Evolutionary conservation across 2,329 filamentous ascomycete genomes (phyloP).

Genomic region (Botrytis squamosa): DNA sequence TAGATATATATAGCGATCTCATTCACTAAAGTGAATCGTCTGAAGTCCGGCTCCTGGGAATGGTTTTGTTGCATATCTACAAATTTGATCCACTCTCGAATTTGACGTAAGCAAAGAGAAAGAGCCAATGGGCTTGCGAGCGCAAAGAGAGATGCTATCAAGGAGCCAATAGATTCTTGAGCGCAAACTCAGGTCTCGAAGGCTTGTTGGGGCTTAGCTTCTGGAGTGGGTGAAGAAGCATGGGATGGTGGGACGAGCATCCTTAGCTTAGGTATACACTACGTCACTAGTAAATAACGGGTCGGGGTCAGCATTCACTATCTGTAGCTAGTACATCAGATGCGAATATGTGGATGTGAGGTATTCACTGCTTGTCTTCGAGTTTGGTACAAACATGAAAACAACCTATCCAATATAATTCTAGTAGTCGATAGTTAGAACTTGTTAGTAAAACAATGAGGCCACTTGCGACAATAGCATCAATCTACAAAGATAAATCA

Average conservation of each 20-base stretch:
- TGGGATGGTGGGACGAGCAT: background rate
- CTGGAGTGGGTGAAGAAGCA: too few relatives aligned
- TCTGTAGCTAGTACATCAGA: background rate
- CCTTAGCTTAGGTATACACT: background rate
- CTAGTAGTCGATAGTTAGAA: background rate
- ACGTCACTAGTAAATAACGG: background rate
- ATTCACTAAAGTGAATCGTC: background rate
- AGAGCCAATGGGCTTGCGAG: background rate
- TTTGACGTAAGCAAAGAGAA: background rate
- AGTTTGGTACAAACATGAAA: background rate
- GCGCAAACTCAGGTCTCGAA: background rate
- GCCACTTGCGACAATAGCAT: background rate
- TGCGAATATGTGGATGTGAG: background rate
- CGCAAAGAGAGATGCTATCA: background rate
- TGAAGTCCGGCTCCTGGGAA: background rate
- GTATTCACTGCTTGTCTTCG: background rate
- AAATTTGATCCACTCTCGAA: background rate
- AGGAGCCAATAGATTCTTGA: background rate
- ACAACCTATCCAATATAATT: background rate
- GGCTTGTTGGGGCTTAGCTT: background rate
- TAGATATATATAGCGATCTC: too few relatives aligned
- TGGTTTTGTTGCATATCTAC: background rate
- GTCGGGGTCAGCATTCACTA: background rate
- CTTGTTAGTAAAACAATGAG: rapidly evolving
- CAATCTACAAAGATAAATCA: too few relatives aligned